Conservation (phyloP, 2,329 filamentous ascomycete genomes). For the Hypomyces perniciosus region DNA sequence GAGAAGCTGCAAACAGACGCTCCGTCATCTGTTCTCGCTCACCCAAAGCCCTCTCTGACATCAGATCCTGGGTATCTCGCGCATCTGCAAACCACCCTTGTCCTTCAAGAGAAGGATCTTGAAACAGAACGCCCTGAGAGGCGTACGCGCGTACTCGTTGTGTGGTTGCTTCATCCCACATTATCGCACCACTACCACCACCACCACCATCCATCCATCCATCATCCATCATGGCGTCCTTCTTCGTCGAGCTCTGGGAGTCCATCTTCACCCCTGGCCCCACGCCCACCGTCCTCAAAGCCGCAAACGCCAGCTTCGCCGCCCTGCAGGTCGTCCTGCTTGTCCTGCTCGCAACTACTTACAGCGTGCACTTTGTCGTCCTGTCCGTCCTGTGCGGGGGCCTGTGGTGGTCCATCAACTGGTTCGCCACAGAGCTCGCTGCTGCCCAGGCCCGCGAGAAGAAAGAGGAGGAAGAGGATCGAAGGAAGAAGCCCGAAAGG, state of each 20-base stretch:
- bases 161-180: neutral
- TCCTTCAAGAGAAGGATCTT: too few relatives aligned
- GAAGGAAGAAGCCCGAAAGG: slow-evolving; percentile 21
- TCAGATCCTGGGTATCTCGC: too few relatives aligned
- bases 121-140: too few relatives aligned
- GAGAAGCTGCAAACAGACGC: neutral
- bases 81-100: too few relatives aligned
- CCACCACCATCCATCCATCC: too few relatives aligned
- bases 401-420: slow-evolving; percentile 93
- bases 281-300: slow-evolving; percentile 79
- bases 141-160: neutral
- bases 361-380: slow-evolving; percentile 82
- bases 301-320: slow-evolving; percentile 85
- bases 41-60: neutral
- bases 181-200: neutral
- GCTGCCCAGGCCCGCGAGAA: slow-evolving; percentile 41
- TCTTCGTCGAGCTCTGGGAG: slow-evolving; percentile 74
- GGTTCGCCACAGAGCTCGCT: slow-evolving; percentile 72
- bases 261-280: slow-evolving; percentile 91
- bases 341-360: slow-evolving; percentile 69
- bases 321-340: slow-evolving; percentile 75
- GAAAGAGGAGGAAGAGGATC: slow-evolving; percentile 29
- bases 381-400: slow-evolving; percentile 73
- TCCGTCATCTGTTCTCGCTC: neutral
- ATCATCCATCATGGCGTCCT: slow-evolving; percentile 48